Evolutionary conservation across 441 rosid species (phyloP).

Genomic region (Flueggea neowawraea): DNA sequence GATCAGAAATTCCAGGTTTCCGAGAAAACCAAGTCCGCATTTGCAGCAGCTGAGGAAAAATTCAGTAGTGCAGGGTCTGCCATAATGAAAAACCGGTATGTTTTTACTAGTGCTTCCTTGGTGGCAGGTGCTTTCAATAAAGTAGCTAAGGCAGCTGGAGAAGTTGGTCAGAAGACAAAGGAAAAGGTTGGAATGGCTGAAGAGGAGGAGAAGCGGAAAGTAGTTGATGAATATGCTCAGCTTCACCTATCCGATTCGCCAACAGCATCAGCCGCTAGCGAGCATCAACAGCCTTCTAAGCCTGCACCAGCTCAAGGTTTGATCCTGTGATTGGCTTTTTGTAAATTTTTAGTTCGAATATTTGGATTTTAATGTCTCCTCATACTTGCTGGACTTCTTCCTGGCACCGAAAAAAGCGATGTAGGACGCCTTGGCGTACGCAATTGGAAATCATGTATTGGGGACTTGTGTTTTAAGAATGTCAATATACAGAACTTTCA

Average conservation of each 20-base stretch:
- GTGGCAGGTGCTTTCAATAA: slow-evolving; percentile 73
- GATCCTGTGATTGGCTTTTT: slow-evolving; percentile 36
- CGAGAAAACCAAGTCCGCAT: slow-evolving; percentile 80
- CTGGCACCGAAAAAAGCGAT: slow-evolving; percentile 2
- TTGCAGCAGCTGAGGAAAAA: slow-evolving; percentile 78
- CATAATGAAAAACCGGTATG: slow-evolving; percentile 78
- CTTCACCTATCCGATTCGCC: slow-evolving; percentile 58
- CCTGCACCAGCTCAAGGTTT: slow-evolving; percentile 56
- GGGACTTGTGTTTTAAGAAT: slow-evolving; percentile 2
- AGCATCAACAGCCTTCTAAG: slow-evolving; percentile 35
- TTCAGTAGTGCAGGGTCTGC: slow-evolving; percentile 75
- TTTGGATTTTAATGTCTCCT: slow-evolving; percentile 10
- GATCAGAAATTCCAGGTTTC: slow-evolving; percentile 90
- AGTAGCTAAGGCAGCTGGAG: slow-evolving; percentile 87
- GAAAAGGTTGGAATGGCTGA: slow-evolving; percentile 66
- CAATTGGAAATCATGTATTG: slow-evolving; percentile 11
- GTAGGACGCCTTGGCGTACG: slow-evolving; percentile 7
- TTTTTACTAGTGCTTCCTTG: slow-evolving; percentile 65
- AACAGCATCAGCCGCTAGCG: slow-evolving; percentile 30
- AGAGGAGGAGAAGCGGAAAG: slow-evolving; percentile 62
- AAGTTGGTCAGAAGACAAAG: slow-evolving; percentile 81
- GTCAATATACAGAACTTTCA: slow-evolving; percentile 9
- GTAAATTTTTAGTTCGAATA: not conserved
- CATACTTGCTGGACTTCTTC: slow-evolving; percentile 12
- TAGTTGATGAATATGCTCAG: slow-evolving; percentile 55